These are phyloP conservation scores for Leccinellum luteum DNA, from an alignment of 768 basidiomycete genomes.

Conservation along the genomic window DNA sequence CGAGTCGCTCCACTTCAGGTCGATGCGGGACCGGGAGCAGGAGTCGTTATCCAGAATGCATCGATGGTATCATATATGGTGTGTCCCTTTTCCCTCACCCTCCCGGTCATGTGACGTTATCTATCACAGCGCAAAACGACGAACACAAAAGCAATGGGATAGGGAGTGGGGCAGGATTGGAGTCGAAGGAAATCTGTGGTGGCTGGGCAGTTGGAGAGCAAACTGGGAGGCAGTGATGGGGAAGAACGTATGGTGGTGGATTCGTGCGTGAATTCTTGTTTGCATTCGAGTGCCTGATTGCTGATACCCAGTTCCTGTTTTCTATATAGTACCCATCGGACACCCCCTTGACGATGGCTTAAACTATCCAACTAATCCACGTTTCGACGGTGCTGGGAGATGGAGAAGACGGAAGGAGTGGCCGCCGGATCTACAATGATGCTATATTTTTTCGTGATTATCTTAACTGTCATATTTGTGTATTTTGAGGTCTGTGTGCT, in stretches of 20 bases:
- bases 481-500: not conserved
- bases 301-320: slow-evolving; percentile 7
- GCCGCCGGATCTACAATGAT: slow-evolving; percentile 62
- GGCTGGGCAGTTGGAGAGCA: slow-evolving; percentile 55
- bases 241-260: slow-evolving; percentile 61
- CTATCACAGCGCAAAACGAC: slow-evolving; percentile 47
- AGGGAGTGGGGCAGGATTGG: slow-evolving; percentile 76
- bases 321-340: slow-evolving; percentile 48
- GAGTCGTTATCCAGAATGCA: slow-evolving; percentile 48
- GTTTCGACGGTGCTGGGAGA: slow-evolving; percentile 67
- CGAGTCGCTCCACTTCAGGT: slow-evolving; percentile 60
- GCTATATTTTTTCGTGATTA: not conserved
- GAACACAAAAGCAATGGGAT: slow-evolving; percentile 56
- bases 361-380: slow-evolving; percentile 64
- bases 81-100: slow-evolving; percentile 30
- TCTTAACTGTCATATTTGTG: not conserved
- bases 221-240: slow-evolving; percentile 91
- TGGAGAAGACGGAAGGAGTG: slow-evolving; percentile 68
- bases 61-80: slow-evolving; percentile 56
- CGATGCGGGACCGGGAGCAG: slow-evolving; percentile 65
- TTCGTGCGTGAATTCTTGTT: slow-evolving; percentile 55
- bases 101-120: not conserved
- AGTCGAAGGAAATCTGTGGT: slow-evolving; percentile 86
- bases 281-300: not conserved
- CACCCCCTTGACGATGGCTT: slow-evolving; percentile 55